These are phyloP conservation scores for Phytopythium chamaehyphon DNA, from an alignment of 352 stramenopile genomes.

Conservation along the genomic window DNA sequence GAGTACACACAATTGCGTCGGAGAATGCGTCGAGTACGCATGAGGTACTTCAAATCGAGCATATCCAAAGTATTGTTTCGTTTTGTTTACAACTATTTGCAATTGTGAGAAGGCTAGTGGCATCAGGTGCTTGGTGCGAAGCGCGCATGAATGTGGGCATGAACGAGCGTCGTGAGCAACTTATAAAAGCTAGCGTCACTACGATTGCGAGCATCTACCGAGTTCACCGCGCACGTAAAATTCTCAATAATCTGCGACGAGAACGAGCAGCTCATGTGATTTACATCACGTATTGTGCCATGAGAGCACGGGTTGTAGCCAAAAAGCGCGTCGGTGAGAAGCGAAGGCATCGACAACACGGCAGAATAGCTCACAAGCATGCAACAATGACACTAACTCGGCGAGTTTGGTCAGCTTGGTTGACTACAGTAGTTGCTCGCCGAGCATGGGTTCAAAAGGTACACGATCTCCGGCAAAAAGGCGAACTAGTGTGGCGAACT, in stretches of 20 bases:
- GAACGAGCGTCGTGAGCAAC: conserved; percentile 11
- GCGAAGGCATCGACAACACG: not conserved
- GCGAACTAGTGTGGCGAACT: not conserved
- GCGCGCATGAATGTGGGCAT: conserved; percentile 34
- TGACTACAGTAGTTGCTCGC: not conserved
- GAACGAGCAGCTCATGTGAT: conserved; percentile 26
- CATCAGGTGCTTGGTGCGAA: conserved; percentile 35
- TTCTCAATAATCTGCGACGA: conserved; percentile 15
- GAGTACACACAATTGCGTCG: conserved; percentile 6
- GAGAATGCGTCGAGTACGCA: conserved; percentile 8
- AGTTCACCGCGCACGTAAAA: conserved; percentile 24
- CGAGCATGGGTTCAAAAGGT: not conserved
- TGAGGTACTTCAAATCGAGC: conserved; percentile 8
- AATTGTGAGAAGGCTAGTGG: conserved; percentile 13
- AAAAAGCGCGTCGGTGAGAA: conserved; percentile 18
- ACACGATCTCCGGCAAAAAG: not conserved
- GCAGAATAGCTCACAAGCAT: not conserved
- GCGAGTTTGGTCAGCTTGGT: not conserved
- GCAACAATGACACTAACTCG: not conserved
- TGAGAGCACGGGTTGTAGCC: conserved; percentile 13
- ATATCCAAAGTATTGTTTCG: no score
- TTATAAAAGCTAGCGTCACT: conserved; percentile 14
- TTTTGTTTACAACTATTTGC: no score
- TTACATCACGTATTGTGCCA: conserved; percentile 14
- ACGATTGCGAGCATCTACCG: conserved; percentile 26